Evolutionary conservation across 371 early-diverging fungal genomes (phyloP).

Genomic region (Zychaea mexicana): DNA sequence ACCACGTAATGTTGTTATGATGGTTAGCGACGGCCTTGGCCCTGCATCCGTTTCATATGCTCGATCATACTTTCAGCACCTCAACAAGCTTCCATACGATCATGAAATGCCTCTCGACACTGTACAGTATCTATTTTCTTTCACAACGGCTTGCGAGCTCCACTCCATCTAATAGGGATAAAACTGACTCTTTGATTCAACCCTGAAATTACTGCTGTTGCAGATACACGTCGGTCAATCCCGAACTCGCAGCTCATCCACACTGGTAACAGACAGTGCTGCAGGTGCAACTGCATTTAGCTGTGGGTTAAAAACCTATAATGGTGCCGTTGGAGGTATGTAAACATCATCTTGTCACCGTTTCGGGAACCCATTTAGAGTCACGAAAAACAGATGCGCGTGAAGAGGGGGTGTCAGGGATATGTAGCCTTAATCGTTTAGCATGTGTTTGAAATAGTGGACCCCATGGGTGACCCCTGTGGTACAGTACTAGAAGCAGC

Average conservation of each 20-base stretch:
- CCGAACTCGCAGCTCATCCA: constrained; percentile 78
- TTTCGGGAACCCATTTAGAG: too few relatives aligned
- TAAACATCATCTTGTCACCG: too few relatives aligned
- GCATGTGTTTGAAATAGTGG: constrained; percentile 36
- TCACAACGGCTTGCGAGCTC: too few relatives aligned
- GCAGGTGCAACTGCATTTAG: constrained; percentile 94
- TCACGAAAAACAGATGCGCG: too few relatives aligned
- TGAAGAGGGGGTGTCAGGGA: too few relatives aligned
- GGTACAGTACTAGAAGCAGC: constrained; percentile 93
- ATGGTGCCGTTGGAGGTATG: constrained; percentile 82
- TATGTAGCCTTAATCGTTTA: background rate
- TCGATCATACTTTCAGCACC: constrained; percentile 69
- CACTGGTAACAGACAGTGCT: constrained; percentile 90
- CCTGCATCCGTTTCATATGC: constrained; percentile 89
- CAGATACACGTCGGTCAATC: constrained; percentile 83
- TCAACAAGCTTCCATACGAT: constrained; percentile 42
- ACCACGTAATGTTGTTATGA: constrained; percentile 78
- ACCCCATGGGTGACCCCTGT: constrained; percentile 68
- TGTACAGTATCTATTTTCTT: too few relatives aligned
- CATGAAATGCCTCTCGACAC: constrained; percentile 69
- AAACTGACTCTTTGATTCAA: background rate
- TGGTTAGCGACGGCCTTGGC: constrained; percentile 91
- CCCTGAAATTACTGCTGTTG: background rate
- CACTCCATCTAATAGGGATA: too few relatives aligned
- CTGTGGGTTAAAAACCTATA: constrained; percentile 84